Base-by-base conservation (phyloP, 495 filamentous ascomycete genomes). In the Penicillium taxi region DNA sequence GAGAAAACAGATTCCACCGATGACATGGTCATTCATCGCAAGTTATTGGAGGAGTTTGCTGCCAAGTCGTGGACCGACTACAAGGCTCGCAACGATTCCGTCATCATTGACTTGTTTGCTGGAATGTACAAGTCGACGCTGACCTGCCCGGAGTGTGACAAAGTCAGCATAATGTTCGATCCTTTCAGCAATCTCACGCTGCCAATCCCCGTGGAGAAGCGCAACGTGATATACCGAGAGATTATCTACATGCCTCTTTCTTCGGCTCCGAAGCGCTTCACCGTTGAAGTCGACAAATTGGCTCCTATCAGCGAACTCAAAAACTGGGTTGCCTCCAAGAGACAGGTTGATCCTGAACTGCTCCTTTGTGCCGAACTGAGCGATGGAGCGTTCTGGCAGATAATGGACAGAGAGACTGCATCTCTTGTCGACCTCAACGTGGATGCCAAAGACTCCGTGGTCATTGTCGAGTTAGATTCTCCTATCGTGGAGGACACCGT, bases 41-140 rank as follows among this genome's bases (percentile, higher is more conserved):
- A 74, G 22, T 78, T 80, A 0, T 81, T 98, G 47, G 69, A 74
- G 22, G 73, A 83, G 39, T 87, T 98, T 63, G 91, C 88, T 2
- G 75, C 83, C 18, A 77, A 81, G 45, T 89, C 84, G 37, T 91
- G 91, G 79, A 75, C 85, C 25, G 94, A 94, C 34, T 94, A 94
- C 55, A 88, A 85, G 54, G 79, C 82, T 41, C 80, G 91, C 26
- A 95, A 96, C 46, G 88, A 95, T 53, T 96, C 93, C 3, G 80
- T 96, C 25, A 84, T 94, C 44, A 87, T 84, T 21, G 91, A 98
- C 52, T 70, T 98, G 4, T 96, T 98, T 56, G 88, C 84, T 29
- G 91, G 91, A 34, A 86, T 96, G 70, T 98, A 96, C 71, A 95
- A 96, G 66, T 96, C 90, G 18, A 96, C 90, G 4, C 73, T 98